These are phyloP conservation scores for Aspergillus piperis DNA, from an alignment of 2,329 filamentous ascomycete species.

Conservation along the genomic window DNA sequence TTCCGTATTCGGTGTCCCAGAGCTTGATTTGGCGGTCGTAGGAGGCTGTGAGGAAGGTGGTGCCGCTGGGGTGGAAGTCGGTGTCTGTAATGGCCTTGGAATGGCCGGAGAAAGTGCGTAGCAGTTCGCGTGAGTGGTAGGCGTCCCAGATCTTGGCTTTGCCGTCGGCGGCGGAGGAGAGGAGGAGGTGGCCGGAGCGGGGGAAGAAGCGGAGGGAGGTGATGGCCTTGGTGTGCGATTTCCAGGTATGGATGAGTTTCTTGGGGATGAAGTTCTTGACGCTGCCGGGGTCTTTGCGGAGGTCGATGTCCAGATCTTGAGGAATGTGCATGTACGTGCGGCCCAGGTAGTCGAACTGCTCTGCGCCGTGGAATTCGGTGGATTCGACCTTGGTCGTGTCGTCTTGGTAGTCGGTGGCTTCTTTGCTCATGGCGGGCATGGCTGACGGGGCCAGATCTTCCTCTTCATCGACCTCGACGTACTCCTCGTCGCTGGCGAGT, in stretches of 20 bases:
- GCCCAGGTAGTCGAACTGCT: slow-evolving; percentile 89
- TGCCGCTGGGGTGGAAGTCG: slow-evolving; percentile 79
- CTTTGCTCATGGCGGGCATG: slow-evolving; percentile 53
- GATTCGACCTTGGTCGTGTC: slow-evolving; percentile 71
- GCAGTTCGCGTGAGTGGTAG: slow-evolving; percentile 82
- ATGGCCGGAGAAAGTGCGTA: slow-evolving; percentile 91
- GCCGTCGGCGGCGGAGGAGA: slow-evolving; percentile 86
- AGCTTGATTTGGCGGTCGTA: slow-evolving; percentile 97
- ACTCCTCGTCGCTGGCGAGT: slow-evolving; percentile 76
- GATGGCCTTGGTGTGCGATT: slow-evolving; percentile 79
- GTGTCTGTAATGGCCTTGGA: slow-evolving; percentile 87
- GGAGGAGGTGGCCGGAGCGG: slow-evolving; percentile 77
- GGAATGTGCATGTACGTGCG: slow-evolving; percentile 97
- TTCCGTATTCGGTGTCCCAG: slow-evolving; percentile 95
- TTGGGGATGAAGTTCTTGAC: slow-evolving; percentile 91
- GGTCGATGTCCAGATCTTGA: slow-evolving; percentile 81
- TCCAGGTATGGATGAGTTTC: slow-evolving; percentile 90
- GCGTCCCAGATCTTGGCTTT: slow-evolving; percentile 94
- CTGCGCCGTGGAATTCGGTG: slow-evolving; percentile 79
- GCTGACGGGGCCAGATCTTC: slow-evolving; percentile 55
- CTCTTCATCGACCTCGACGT: slow-evolving; percentile 65
- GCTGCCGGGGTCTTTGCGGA: slow-evolving; percentile 77
- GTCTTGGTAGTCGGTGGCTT: slow-evolving; percentile 52
- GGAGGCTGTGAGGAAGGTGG: slow-evolving; percentile 83
- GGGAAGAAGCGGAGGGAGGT: slow-evolving; percentile 91